Percentiles rank a stretch among this genome's conserved stretches.
Evolutionary conservation across 106 monocot genomes (phyloP).

Genomic region (Platanthera zijinensis): DNA sequence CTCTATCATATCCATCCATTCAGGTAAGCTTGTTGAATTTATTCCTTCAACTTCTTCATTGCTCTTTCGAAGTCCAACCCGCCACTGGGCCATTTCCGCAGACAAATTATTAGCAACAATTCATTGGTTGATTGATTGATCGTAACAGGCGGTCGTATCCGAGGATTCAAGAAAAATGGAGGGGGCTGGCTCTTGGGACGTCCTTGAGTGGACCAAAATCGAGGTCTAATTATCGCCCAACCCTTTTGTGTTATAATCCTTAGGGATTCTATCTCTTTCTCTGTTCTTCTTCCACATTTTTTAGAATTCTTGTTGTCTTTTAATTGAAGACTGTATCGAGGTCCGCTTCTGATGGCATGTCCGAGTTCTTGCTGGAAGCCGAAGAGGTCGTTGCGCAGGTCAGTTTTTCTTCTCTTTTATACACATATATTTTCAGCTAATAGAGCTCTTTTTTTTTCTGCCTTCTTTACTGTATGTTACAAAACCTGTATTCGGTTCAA

Average conservation of each 20-base stretch:
- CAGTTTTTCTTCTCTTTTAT: background rate
- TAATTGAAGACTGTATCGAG: conserved; percentile 37
- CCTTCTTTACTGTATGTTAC: no score
- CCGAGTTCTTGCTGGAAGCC: conserved; percentile 68
- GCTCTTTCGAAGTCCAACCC: no score
- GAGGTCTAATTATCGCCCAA: conserved; percentile 21
- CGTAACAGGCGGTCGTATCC: background rate
- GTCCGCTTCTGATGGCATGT: conserved; percentile 36
- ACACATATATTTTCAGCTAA: background rate
- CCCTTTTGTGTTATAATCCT: background rate
- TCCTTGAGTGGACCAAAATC: conserved; percentile 76
- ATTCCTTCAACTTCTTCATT: no score
- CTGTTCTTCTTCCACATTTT: background rate
- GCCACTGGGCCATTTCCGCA: background rate
- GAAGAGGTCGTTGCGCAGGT: conserved; percentile 78
- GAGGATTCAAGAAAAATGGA: conserved; percentile 29
- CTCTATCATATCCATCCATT: no score
- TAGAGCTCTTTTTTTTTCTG: background rate
- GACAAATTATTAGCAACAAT: background rate
- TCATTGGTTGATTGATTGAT: background rate
- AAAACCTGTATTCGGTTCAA: no score
- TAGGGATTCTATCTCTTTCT: background rate
- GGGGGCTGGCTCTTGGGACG: conserved; percentile 57
- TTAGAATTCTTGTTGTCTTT: conserved; percentile 4
- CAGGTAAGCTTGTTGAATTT: no score